phyloP scores from a whole-genome alignment of 352 stramenopile species.

The Plasmopara muralis region DNA sequence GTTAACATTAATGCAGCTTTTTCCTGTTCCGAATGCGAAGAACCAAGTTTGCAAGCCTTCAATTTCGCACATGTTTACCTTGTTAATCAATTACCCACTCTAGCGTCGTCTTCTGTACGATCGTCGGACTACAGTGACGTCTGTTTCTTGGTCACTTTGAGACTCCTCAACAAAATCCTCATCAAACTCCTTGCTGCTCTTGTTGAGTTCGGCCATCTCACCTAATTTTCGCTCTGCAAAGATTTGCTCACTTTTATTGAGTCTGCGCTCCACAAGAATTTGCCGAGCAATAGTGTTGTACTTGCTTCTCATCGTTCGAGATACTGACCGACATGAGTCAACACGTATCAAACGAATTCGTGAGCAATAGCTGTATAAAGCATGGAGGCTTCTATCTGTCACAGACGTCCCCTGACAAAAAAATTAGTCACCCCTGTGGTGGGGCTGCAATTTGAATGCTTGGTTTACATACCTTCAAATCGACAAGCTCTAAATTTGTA shows the following conservation, averaged over 20 bases:
- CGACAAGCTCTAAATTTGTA: constrained; percentile 39
- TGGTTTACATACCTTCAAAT: constrained; percentile 44
- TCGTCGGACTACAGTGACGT: constrained; percentile 18
- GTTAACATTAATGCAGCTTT: constrained; percentile 55
- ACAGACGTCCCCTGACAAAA: constrained; percentile 30
- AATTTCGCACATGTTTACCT: not conserved
- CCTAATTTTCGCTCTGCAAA: constrained; percentile 32
- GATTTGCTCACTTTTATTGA: constrained; percentile 33
- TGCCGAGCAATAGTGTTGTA: constrained; percentile 25
- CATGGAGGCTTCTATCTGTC: constrained; percentile 36
- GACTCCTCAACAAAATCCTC: constrained; percentile 27
- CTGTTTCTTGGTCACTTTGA: constrained; percentile 12
- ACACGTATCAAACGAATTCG: no score
- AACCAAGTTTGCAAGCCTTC: constrained; percentile 5
- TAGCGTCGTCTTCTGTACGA: constrained; percentile 14
- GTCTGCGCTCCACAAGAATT: constrained; percentile 11
- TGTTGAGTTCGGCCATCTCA: constrained; percentile 27
- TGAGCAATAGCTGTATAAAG: constrained; percentile 31
- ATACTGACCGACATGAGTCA: constrained; percentile 32
- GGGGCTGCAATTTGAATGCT: not conserved
- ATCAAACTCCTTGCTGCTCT: constrained; percentile 17
- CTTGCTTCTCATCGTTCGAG: constrained; percentile 36
- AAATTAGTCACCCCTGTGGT: not conserved
- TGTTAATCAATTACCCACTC: not conserved
- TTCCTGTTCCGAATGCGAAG: constrained; percentile 49